A percentile compares a stretch with the other conserved stretches of the same genome.
Conservation (phyloP, 2,329 filamentous ascomycete genomes). For the Penicillium sp. region DNA sequence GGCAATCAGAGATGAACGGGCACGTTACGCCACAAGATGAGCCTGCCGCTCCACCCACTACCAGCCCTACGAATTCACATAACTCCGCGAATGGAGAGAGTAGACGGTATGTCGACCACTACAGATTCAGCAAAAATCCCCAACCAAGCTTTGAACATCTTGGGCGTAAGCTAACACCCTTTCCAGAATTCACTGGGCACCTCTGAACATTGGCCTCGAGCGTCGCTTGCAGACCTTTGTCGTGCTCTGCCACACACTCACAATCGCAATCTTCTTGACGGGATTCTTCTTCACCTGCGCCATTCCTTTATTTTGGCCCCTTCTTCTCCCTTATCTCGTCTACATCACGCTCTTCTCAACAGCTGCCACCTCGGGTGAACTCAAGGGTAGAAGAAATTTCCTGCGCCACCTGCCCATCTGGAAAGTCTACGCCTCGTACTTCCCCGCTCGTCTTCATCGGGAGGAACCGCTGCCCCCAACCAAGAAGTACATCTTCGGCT, state of each 20-base stretch:
- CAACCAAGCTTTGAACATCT: neutral
- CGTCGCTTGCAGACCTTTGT: slow-evolving; percentile 72
- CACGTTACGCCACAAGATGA: neutral
- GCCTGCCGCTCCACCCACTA: neutral
- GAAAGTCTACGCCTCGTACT: slow-evolving; percentile 88
- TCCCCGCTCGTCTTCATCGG: slow-evolving; percentile 81
- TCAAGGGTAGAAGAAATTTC: slow-evolving; percentile 68
- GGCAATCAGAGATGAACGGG: slow-evolving; percentile 10
- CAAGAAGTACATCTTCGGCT: slow-evolving; percentile 92
- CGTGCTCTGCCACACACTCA: slow-evolving; percentile 66
- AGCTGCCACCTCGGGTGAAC: slow-evolving; percentile 66
- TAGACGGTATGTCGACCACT: slow-evolving; percentile 10
- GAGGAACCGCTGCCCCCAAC: slow-evolving; percentile 71
- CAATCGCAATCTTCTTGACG: slow-evolving; percentile 64
- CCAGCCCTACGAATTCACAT: neutral
- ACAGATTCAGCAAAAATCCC: neutral
- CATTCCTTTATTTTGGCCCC: slow-evolving; percentile 86
- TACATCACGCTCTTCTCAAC: slow-evolving; percentile 72
- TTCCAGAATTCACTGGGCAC: slow-evolving; percentile 72
- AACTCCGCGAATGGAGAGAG: slow-evolving; percentile 1
- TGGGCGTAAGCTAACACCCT: slow-evolving; percentile 2
- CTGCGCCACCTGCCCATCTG: slow-evolving; percentile 69
- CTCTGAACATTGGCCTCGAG: slow-evolving; percentile 64
- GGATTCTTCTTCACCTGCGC: slow-evolving; percentile 87
- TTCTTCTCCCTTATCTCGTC: slow-evolving; percentile 69